Conservation (phyloP, 2,329 filamentous ascomycete species). For the Xylaria sp. region DNA sequence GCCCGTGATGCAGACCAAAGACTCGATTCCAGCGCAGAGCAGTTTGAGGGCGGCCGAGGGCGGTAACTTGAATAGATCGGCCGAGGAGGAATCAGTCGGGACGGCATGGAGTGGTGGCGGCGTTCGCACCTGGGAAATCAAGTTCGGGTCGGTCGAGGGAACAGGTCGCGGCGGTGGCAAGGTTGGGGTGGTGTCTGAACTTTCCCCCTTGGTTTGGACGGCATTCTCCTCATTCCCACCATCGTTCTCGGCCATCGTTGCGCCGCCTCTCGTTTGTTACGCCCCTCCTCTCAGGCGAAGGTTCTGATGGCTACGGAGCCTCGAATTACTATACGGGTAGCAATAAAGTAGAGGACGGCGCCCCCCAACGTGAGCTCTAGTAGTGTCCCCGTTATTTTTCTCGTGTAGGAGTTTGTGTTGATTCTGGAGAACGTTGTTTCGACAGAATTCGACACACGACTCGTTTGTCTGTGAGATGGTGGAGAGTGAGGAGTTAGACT, state of each 20-base stretch:
- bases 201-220: constrained; percentile 14
- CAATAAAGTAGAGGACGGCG: too few relatives aligned
- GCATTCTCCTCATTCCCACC: constrained; percentile 16
- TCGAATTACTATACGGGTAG: too few relatives aligned
- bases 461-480: neutral
- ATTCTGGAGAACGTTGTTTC: neutral
- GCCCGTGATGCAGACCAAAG: constrained; percentile 73
- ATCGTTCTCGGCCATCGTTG: constrained; percentile 16
- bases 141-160: constrained; percentile 46
- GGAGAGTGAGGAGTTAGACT: neutral
- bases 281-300: neutral
- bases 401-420: too few relatives aligned
- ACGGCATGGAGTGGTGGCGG: constrained; percentile 52
- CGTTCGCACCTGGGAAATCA: constrained; percentile 41
- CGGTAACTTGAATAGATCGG: constrained; percentile 75
- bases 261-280: constrained; percentile 1
- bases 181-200: constrained; percentile 35
- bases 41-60: constrained; percentile 79
- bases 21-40: constrained; percentile 74
- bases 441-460: neutral
- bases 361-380: too few relatives aligned
- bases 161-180: constrained; percentile 47
- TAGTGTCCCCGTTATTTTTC: too few relatives aligned
- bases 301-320: too few relatives aligned
- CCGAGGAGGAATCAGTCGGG: constrained; percentile 46